Percentiles rank a stretch among this genome's conserved stretches.
Evolutionary conservation across 164 flowering plant genomes (phyloP).

Genomic region (Annona squamosa): DNA sequence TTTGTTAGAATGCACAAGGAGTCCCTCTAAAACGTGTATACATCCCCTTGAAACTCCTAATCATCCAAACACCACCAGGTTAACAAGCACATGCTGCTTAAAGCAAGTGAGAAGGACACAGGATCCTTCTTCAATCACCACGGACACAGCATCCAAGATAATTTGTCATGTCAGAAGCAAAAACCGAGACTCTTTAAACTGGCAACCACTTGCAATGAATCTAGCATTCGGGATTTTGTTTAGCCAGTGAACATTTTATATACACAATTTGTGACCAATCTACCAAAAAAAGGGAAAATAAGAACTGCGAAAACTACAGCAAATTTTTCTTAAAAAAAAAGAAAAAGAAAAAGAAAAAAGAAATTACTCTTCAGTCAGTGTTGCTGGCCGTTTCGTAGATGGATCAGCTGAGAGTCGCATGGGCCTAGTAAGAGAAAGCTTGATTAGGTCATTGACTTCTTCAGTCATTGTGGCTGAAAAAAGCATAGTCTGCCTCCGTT

Average conservation of each 20-base stretch:
- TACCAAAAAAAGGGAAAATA: not conserved
- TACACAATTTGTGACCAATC: not conserved
- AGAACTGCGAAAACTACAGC: not conserved
- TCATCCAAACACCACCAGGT: no score
- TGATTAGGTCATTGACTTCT: conserved; percentile 78
- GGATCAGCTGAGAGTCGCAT: conserved; percentile 96
- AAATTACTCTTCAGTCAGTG: conserved; percentile 81
- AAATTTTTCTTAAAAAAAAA: not conserved
- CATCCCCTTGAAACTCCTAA: no score
- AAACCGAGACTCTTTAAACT: no score
- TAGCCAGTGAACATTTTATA: not conserved
- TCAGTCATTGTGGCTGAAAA: conserved; percentile 99
- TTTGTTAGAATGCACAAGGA: no score
- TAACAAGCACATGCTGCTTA: no score
- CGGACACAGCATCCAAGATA: no score
- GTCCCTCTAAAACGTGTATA: no score
- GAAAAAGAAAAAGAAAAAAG: conserved; percentile 5
- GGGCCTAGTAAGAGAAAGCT: conserved; percentile 76
- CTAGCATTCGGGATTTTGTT: no score
- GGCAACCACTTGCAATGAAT: no score
- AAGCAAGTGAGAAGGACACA: no score
- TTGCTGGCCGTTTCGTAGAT: conserved; percentile 71
- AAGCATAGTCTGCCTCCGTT: conserved; percentile 84
- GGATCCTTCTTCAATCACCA: no score
- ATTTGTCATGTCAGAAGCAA: no score